Percentiles rank a stretch among this genome's conserved stretches.
Evolutionary conservation across 257 asterid genomes (phyloP).

Genomic region (Scutellaria barbata): DNA sequence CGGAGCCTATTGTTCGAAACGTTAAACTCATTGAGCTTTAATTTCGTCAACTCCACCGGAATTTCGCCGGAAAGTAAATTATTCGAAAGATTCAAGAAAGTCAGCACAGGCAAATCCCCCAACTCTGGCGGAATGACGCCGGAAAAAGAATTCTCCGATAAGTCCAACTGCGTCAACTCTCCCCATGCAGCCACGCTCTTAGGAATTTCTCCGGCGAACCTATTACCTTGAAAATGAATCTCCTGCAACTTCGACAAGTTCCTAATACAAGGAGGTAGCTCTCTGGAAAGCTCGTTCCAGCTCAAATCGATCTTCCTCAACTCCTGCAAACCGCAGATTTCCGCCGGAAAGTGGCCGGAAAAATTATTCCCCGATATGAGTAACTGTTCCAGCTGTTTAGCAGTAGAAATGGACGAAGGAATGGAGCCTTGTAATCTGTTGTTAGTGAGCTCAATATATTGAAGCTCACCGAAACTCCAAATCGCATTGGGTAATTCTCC

Average conservation of each 20-base stretch:
- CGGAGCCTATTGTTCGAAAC: conserved; percentile 76
- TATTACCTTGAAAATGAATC: conserved; percentile 65
- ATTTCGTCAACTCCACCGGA: conserved; percentile 58
- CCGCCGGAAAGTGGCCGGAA: conserved; percentile 58
- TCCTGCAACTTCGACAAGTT: conserved; percentile 53
- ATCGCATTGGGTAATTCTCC: conserved; percentile 64
- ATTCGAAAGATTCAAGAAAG: conserved; percentile 64
- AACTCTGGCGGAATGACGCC: conserved; percentile 68
- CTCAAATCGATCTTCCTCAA: conserved; percentile 60
- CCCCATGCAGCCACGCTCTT: conserved; percentile 44
- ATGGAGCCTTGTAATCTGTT: conserved; percentile 69
- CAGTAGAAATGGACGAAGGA: conserved; percentile 55
- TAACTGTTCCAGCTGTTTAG: conserved; percentile 48
- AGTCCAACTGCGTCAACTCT: conserved; percentile 63
- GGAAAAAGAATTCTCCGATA: conserved; percentile 66
- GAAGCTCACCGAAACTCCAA: conserved; percentile 61
- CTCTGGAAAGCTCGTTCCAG: conserved; percentile 62
- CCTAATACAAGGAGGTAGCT: conserved; percentile 63
- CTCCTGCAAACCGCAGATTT: conserved; percentile 48
- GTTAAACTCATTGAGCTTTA: conserved; percentile 69
- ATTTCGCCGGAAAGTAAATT: conserved; percentile 69
- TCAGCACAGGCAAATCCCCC: conserved; percentile 61
- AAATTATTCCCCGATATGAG: conserved; percentile 63
- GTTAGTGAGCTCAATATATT: conserved; percentile 52
- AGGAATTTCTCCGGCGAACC: conserved; percentile 67